phyloP scores from a whole-genome alignment of 164 flowering plant species.

The Vitis rupestris region DNA sequence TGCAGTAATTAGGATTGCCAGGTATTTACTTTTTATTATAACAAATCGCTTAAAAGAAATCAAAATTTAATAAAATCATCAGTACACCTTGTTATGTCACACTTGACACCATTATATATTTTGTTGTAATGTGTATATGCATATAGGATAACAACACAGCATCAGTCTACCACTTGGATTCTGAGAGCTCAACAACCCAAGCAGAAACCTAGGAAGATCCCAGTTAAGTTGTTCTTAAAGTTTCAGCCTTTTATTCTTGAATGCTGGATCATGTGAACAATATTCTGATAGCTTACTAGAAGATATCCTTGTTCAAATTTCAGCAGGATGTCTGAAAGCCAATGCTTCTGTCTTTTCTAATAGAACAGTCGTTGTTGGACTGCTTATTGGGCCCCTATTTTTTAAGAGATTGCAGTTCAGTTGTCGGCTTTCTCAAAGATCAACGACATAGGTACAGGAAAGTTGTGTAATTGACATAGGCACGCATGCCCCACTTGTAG shows the following conservation, averaged over 20 bases:
- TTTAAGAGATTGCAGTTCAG: too few relatives aligned
- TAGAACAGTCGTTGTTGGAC: neutral
- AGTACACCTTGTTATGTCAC: neutral
- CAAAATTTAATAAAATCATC: neutral
- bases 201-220: slow-evolving; percentile 26
- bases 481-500: too few relatives aligned
- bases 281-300: neutral
- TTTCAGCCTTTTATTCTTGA: neutral
- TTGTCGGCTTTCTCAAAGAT: too few relatives aligned
- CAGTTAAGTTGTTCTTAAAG: slow-evolving; percentile 18
- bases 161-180: slow-evolving; percentile 20
- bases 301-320: too few relatives aligned
- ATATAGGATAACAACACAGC: slow-evolving; percentile 21
- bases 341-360: too few relatives aligned
- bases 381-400: too few relatives aligned
- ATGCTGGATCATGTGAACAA: neutral
- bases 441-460: neutral
- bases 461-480: too few relatives aligned
- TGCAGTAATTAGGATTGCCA: too few relatives aligned
- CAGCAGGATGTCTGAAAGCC: too few relatives aligned
- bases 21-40: too few relatives aligned
- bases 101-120: neutral
- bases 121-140: neutral
- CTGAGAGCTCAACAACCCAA: slow-evolving; percentile 47
- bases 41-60: neutral